Conservation (phyloP, 2,329 filamentous ascomycete genomes). For the Lachnellula cervina region DNA sequence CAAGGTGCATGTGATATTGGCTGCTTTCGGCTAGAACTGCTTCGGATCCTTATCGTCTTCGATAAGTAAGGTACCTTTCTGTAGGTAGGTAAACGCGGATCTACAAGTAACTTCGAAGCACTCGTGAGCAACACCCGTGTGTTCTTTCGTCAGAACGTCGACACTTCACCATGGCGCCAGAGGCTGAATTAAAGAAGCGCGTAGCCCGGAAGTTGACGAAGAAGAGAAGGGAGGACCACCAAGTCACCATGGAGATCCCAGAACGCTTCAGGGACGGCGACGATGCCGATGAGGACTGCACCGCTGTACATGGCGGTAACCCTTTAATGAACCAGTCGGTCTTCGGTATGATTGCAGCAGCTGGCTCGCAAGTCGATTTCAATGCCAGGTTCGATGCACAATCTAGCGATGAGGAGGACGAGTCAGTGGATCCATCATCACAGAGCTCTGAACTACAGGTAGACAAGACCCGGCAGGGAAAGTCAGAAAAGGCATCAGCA, state of each 20-base stretch:
- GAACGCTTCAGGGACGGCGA: conserved; percentile 53
- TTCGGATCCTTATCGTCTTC: neutral
- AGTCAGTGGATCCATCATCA: conserved; percentile 17
- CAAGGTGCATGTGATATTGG: neutral
- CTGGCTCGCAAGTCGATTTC: conserved; percentile 77
- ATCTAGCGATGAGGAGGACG: conserved; percentile 65
- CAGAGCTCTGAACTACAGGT: conserved; percentile 20
- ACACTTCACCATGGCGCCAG: conserved; percentile 31
- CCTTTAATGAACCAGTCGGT: conserved; percentile 80
- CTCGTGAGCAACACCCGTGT: neutral
- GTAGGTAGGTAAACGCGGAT: neutral
- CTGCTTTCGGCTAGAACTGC: neutral
- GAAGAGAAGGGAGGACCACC: conserved; percentile 37
- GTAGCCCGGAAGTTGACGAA: conserved; percentile 39
- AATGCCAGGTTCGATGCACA: conserved; percentile 72
- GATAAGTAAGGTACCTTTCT: neutral
- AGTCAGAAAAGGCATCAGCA: conserved; percentile 24
- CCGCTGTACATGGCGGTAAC: conserved; percentile 46
- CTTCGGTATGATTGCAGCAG: conserved; percentile 86
- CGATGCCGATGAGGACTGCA: conserved; percentile 57
- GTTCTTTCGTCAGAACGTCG: neutral
- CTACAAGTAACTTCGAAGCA: too few species aligned
- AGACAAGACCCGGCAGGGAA: conserved; percentile 29
- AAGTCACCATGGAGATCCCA: conserved; percentile 47
- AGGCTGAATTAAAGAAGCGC: conserved; percentile 38